phyloP scores from a whole-genome alignment of 2,329 filamentous ascomycete genomes.

The Alternaria triticimaculans region DNA sequence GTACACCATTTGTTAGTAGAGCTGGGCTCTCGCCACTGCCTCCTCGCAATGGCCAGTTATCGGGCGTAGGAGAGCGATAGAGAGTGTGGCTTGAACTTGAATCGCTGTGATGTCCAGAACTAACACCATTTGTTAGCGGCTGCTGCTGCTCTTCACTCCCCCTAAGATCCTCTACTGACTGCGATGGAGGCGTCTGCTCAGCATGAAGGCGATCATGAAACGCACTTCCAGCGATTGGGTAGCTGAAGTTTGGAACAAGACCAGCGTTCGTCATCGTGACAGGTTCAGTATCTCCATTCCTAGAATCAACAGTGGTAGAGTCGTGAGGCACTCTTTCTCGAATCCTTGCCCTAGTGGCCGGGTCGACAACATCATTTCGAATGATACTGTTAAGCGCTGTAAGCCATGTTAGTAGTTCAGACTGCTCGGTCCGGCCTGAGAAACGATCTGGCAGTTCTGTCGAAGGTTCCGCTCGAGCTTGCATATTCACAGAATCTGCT shows the following conservation, averaged over 20 bases:
- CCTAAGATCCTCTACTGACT: not conserved
- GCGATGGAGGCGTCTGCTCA: not conserved
- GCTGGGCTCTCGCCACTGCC: not conserved
- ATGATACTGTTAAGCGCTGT: constrained; percentile 15
- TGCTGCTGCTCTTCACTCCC: not conserved
- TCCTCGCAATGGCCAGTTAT: not conserved
- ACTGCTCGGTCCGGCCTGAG: not conserved
- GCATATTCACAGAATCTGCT: not conserved
- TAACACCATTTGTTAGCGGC: not conserved
- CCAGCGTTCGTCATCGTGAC: constrained; percentile 5
- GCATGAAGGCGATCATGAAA: constrained; percentile 16
- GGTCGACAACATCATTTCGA: constrained; percentile 4
- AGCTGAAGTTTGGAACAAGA: constrained; percentile 36
- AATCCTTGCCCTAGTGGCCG: constrained; percentile 6
- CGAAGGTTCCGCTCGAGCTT: not conserved
- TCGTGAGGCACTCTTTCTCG: not conserved
- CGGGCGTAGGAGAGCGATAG: not conserved
- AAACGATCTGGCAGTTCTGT: not conserved
- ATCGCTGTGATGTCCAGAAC: not conserved
- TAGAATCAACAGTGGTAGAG: not conserved
- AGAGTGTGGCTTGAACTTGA: not conserved
- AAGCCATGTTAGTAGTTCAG: constrained; percentile 17
- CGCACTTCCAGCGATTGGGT: constrained; percentile 15
- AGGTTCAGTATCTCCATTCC: not conserved
- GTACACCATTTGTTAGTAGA: constrained; percentile 1